Evolutionary conservation across 2,329 filamentous ascomycete genomes (phyloP), one percentile per base, ranked within the genome.

Genomic region (Akanthomyces uredinophilus): DNA sequence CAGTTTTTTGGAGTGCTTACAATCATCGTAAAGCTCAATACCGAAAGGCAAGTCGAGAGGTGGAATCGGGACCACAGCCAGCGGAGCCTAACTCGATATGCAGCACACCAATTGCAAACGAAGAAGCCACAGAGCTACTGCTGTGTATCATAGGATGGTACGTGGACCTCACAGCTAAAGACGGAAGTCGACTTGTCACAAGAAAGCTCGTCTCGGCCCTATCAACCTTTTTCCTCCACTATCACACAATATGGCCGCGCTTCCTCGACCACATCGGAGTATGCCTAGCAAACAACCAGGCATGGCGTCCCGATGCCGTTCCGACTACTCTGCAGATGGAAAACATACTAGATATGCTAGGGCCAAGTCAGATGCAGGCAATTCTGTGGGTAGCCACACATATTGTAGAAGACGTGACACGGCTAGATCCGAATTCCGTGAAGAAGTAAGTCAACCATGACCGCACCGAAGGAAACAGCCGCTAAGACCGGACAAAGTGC

Each of bases 1-100:
- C 89, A 90, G 66, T 98, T 98, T 76, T 96, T 96, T 72, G 95
- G 92, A 16, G 94, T 93, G 35, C 81, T 97, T 63, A 98, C 94
- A 0, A 89, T 97, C 67, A 96, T 92, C 56, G 87, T 98, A 68
- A 99, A 98, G 77, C 85, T 98, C 63, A 97, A 98, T 72, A 89
- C 88, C n/a, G 91, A 95, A 71, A 91, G 87, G 89, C 90, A 77
- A 65, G 79, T 69, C 14, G 32, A 63, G 56, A n/a, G 14, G 20
- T 14, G 7, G 24, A 27, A 4, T 18, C 14, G 29, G 8, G 24
- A 16, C 10, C 41, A 29, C 18, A 37, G 18, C 22, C 18, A 29
- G n/a, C 49, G 49, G 16, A 20, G 22, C 22, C 41, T 62, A 54
- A 63, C 69, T 55, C 29, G 13, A 16, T 1, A 22, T 43, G 14